These are phyloP conservation scores for Epichloe sibirici DNA, from an alignment of 2,329 filamentous ascomycete species.

Conservation along the genomic window DNA sequence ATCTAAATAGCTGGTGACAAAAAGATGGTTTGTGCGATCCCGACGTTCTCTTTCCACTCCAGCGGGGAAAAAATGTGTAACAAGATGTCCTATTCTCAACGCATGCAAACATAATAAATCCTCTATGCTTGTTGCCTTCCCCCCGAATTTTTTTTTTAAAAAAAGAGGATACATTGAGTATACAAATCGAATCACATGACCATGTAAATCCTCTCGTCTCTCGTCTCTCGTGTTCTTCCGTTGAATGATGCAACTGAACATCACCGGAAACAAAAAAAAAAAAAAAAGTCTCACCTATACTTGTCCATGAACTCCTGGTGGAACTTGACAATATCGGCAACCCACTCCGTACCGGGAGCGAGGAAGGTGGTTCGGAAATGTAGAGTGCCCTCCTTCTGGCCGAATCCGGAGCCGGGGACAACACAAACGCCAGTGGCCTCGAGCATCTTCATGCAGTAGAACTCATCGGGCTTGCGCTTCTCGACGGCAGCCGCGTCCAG, in stretches of 20 bases:
- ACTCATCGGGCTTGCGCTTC: slow-evolving; percentile 71
- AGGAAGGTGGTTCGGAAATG: slow-evolving; percentile 97
- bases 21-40: no score
- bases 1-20: no score
- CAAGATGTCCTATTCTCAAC: neutral
- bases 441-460: slow-evolving; percentile 83
- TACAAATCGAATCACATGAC: no score
- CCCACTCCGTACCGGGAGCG: slow-evolving; percentile 92
- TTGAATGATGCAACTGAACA: neutral
- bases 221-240: no score
- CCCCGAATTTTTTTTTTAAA: no score
- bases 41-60: no score
- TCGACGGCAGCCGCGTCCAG: slow-evolving; percentile 62
- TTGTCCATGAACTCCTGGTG: slow-evolving; percentile 84
- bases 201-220: no score
- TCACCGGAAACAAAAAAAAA: neutral
- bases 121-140: no score
- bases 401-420: slow-evolving; percentile 85
- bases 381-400: slow-evolving; percentile 79
- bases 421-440: slow-evolving; percentile 93
- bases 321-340: slow-evolving; percentile 75
- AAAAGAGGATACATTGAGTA: no score
- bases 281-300: slow-evolving; percentile 36
- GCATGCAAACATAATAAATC: neutral
- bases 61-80: no score